Conservation (phyloP, 768 basidiomycete genomes). For the Rossbeevera mucosa region DNA sequence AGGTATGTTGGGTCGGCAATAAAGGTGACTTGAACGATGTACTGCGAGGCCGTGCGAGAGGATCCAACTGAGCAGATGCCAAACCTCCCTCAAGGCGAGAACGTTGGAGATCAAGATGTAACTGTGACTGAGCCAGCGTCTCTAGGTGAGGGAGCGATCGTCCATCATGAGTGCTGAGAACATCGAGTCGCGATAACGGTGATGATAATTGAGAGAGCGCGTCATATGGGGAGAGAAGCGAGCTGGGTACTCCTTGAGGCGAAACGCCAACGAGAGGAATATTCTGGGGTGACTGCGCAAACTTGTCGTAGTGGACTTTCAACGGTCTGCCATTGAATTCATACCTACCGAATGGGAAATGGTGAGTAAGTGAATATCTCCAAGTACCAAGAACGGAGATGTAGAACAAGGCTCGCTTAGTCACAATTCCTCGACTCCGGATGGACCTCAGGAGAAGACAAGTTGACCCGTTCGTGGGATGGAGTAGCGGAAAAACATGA, state of each 20-base stretch:
- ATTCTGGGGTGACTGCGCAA: slow-evolving; percentile 39
- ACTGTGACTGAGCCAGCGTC: slow-evolving; percentile 19
- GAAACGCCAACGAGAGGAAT: slow-evolving; percentile 23
- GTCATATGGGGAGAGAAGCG: slow-evolving; percentile 21
- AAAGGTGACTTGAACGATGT: slow-evolving; percentile 26
- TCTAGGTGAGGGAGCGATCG: slow-evolving; percentile 21
- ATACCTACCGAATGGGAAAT: slow-evolving; percentile 44
- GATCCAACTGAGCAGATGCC: slow-evolving; percentile 26
- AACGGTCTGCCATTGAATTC: slow-evolving; percentile 84
- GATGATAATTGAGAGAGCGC: slow-evolving; percentile 18
- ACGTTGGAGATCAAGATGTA: slow-evolving; percentile 25
- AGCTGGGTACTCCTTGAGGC: slow-evolving; percentile 10
- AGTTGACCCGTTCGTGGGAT: neutral
- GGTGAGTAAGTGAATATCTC: slow-evolving; percentile 7
- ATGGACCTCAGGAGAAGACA: neutral
- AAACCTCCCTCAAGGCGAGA: slow-evolving; percentile 27
- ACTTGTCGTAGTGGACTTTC: slow-evolving; percentile 91
- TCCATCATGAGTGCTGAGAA: slow-evolving; percentile 23
- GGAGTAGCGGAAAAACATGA: neutral
- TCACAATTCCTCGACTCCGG: neutral
- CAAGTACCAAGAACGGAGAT: neutral
- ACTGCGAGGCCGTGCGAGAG: slow-evolving; percentile 20
- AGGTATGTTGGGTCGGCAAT: slow-evolving; percentile 10
- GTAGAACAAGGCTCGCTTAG: neutral
- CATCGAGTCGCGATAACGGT: slow-evolving; percentile 22